Evolutionary conservation across 805 yeast species (phyloP).

Genomic region (Hanseniaspora mollemarum): DNA sequence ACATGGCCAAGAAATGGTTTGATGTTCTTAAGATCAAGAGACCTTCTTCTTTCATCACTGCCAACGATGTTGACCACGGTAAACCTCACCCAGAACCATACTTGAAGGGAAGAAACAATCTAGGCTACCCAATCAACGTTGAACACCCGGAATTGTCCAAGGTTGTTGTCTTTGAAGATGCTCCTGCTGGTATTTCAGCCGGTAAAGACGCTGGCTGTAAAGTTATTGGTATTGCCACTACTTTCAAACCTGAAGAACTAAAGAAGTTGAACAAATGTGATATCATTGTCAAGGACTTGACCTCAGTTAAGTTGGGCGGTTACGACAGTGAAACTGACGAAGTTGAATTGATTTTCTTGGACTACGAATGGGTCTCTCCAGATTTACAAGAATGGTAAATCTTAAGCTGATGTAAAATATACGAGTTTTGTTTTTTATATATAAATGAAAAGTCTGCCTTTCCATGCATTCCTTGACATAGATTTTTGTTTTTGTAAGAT

Average conservation of each 20-base stretch:
- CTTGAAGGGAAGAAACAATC: constrained; percentile 40
- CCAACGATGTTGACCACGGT: constrained; percentile 66
- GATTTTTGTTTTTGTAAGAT: no score
- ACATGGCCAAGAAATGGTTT: constrained; percentile 72
- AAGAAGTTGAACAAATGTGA: constrained; percentile 62
- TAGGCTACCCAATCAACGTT: constrained; percentile 31
- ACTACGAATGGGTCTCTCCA: constrained; percentile 32
- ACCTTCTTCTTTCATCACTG: constrained; percentile 72
- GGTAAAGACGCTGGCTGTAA: constrained; percentile 76
- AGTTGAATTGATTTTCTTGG: constrained; percentile 31
- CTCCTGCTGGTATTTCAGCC: constrained; percentile 77
- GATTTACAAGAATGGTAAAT: constrained; percentile 29
- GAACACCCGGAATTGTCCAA: constrained; percentile 32
- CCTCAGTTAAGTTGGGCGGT: constrained; percentile 46
- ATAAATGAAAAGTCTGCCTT: no score
- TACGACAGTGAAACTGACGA: constrained; percentile 37
- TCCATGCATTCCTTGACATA: no score
- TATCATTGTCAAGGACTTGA: constrained; percentile 65
- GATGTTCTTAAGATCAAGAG: constrained; percentile 45
- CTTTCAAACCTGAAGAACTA: constrained; percentile 59
- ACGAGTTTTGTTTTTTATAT: background rate
- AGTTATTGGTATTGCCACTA: constrained; percentile 73
- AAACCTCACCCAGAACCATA: constrained; percentile 85
- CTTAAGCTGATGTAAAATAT: background rate
- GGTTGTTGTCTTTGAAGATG: constrained; percentile 72